Percentiles rank a stretch among this genome's conserved stretches.
Evolutionary conservation across 2,329 filamentous ascomycete species (phyloP).

Genomic region (Eurotiales sp.): DNA sequence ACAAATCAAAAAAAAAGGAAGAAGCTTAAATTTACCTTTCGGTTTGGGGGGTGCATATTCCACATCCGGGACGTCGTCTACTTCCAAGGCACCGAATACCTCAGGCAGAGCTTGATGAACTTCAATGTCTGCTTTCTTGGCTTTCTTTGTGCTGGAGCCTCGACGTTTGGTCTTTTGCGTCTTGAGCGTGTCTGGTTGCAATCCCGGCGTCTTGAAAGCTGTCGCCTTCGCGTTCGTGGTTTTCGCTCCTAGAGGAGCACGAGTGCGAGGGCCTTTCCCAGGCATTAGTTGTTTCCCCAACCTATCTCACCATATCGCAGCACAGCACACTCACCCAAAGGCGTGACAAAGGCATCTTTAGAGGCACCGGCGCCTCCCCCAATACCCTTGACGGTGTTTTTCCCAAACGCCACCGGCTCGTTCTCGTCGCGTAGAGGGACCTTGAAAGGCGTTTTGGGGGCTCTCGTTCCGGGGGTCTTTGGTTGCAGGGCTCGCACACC

Average conservation of each 20-base stretch:
- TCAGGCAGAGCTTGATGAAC: constrained; percentile 41
- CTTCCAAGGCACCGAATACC: constrained; percentile 47
- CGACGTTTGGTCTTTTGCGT: constrained; percentile 61
- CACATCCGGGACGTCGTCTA: constrained; percentile 65
- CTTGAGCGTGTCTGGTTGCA: constrained; percentile 57
- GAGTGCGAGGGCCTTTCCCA: constrained; percentile 59
- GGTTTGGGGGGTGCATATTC: constrained; percentile 84
- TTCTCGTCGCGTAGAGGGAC: constrained; percentile 83
- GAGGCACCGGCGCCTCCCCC: constrained; percentile 54
- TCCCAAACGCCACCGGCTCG: constrained; percentile 57
- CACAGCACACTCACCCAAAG: constrained; percentile 60
- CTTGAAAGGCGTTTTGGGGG: constrained; percentile 78
- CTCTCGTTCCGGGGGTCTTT: constrained; percentile 74
- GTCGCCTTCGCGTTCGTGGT: constrained; percentile 89
- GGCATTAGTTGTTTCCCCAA: neutral
- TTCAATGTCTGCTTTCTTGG: constrained; percentile 54
- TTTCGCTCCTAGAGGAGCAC: constrained; percentile 86
- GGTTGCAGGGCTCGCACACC: constrained; percentile 58
- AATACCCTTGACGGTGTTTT: constrained; percentile 54
- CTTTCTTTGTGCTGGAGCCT: constrained; percentile 57
- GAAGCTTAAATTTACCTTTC: constrained; percentile 41
- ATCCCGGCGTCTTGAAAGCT: constrained; percentile 62
- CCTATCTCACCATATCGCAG: too few relatives aligned
- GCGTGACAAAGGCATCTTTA: constrained; percentile 70
- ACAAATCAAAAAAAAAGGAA: constrained; percentile 3